Conservation (phyloP, 2,329 filamentous ascomycete genomes). For the Penicillium verrucosum region DNA sequence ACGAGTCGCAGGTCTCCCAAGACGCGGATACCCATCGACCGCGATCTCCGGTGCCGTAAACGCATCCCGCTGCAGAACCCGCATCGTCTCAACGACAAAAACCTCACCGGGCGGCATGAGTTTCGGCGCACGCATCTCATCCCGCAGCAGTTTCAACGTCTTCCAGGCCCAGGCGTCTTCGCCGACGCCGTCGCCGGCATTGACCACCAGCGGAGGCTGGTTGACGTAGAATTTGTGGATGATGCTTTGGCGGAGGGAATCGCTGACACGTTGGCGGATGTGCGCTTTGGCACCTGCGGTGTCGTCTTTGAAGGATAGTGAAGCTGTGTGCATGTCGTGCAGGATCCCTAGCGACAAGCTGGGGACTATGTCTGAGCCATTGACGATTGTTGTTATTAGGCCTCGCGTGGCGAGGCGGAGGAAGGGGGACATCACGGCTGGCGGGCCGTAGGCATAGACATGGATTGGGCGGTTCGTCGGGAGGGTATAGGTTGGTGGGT, state of each 20-base stretch:
- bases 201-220: constrained; percentile 43
- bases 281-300: constrained; percentile 64
- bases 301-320: constrained; percentile 70
- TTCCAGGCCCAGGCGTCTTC: constrained; percentile 67
- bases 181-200: constrained; percentile 52
- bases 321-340: constrained; percentile 70
- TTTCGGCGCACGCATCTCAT: constrained; percentile 66
- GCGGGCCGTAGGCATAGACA: constrained; percentile 75
- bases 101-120: constrained; percentile 74
- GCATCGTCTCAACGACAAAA: constrained; percentile 66
- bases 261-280: constrained; percentile 64
- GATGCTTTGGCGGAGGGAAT: constrained; percentile 60
- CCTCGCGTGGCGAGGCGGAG: constrained; percentile 68
- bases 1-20: constrained; percentile 65
- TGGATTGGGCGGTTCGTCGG: constrained; percentile 69
- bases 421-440: constrained; percentile 67
- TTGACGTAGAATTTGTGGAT: constrained; percentile 60
- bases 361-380: constrained; percentile 71
- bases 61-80: constrained; percentile 64
- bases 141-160: constrained; percentile 63
- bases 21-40: constrained; percentile 41
- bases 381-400: constrained; percentile 70
- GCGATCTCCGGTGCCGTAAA: constrained; percentile 48
- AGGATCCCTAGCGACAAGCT: constrained; percentile 69
- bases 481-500: constrained; percentile 46